Percentiles rank a stretch among this genome's conserved stretches.
These are phyloP conservation scores for Hypoxylon cercidicola DNA, from an alignment of 495 filamentous ascomycete genomes.

Conservation along the genomic window DNA sequence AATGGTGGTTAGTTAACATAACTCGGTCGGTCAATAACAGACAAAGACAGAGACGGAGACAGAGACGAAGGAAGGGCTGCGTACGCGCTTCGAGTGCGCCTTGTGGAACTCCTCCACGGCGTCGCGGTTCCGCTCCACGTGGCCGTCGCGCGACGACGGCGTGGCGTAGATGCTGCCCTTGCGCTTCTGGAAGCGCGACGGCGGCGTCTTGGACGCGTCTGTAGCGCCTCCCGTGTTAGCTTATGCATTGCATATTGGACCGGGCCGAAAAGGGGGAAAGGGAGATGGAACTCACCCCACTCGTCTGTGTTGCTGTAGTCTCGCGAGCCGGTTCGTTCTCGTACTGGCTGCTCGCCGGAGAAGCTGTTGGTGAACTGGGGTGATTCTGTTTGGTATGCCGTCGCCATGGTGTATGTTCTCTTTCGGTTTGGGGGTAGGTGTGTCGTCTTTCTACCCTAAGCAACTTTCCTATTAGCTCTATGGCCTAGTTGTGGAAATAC, in stretches of 20 bases:
- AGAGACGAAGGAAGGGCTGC: too few relatives aligned
- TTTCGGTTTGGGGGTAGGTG: too few relatives aligned
- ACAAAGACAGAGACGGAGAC: too few relatives aligned
- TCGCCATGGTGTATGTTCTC: conserved; percentile 33
- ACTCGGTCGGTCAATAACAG: too few relatives aligned
- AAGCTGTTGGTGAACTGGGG: conserved; percentile 37
- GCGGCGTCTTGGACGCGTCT: conserved; percentile 70
- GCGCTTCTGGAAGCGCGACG: conserved; percentile 70
- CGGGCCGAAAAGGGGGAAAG: conserved; percentile 3
- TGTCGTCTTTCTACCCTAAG: not conserved
- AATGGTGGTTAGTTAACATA: too few relatives aligned
- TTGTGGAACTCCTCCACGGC: conserved; percentile 54
- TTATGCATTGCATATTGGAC: not conserved
- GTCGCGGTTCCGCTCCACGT: conserved; percentile 61
- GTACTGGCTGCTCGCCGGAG: conserved; percentile 20
- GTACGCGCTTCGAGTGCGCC: conserved; percentile 55
- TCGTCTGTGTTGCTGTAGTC: conserved; percentile 50
- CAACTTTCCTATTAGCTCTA: not conserved
- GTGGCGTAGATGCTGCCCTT: conserved; percentile 72
- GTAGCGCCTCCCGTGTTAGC: conserved; percentile 22
- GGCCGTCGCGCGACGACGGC: conserved; percentile 65
- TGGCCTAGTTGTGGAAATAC: not conserved
- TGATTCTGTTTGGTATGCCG: conserved; percentile 22
- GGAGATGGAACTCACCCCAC: conserved; percentile 52
- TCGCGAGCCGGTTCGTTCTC: conserved; percentile 36